A percentile compares a stretch with the other conserved stretches of the same genome.
Evolutionary conservation across 2,329 filamentous ascomycete genomes (phyloP).

Genomic region (Sclerotinia spermophila): DNA sequence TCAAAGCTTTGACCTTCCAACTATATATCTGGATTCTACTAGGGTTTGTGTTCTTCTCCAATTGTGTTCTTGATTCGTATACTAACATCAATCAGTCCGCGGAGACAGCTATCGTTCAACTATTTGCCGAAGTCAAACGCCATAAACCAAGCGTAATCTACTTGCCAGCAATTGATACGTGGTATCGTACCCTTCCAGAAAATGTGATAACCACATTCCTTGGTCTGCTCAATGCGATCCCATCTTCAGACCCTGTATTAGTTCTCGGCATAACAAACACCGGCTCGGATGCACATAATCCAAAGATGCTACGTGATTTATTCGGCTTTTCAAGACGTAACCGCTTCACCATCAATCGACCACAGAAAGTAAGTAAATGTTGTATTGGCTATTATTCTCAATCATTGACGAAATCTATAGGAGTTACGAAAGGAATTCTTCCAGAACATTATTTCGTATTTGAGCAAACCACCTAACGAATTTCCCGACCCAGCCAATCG

Average conservation of each 20-base stretch:
- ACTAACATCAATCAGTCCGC: slow-evolving; percentile 30
- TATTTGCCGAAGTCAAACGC: slow-evolving; percentile 88
- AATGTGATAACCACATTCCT: slow-evolving; percentile 78
- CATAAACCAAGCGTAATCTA: slow-evolving; percentile 97
- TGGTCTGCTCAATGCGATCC: slow-evolving; percentile 74
- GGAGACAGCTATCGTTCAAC: slow-evolving; percentile 83
- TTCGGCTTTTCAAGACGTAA: slow-evolving; percentile 86
- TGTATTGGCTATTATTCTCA: not conserved
- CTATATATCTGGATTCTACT: slow-evolving; percentile 76
- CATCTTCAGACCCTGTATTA: slow-evolving; percentile 87
- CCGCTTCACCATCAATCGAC: slow-evolving; percentile 64
- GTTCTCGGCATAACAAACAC: slow-evolving; percentile 81
- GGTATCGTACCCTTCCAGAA: slow-evolving; percentile 62
- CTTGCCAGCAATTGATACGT: slow-evolving; percentile 83
- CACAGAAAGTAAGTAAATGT: slow-evolving; percentile 52
- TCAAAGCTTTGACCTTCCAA: slow-evolving; percentile 88
- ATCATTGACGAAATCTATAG: slow-evolving; percentile 36
- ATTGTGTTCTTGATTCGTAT: not conserved
- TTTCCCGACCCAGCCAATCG: slow-evolving; percentile 85
- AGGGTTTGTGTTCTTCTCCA: slow-evolving; percentile 50
- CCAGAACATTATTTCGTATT: slow-evolving; percentile 65
- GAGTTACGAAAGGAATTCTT: slow-evolving; percentile 77
- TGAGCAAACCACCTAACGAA: slow-evolving; percentile 74
- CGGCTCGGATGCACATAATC: slow-evolving; percentile 57
- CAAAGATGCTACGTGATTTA: slow-evolving; percentile 66